Evolutionary conservation across 345 rosid species (phyloP), one percentile per base, ranked within the genome.

Genomic region (Eucalyptus grandis): DNA sequence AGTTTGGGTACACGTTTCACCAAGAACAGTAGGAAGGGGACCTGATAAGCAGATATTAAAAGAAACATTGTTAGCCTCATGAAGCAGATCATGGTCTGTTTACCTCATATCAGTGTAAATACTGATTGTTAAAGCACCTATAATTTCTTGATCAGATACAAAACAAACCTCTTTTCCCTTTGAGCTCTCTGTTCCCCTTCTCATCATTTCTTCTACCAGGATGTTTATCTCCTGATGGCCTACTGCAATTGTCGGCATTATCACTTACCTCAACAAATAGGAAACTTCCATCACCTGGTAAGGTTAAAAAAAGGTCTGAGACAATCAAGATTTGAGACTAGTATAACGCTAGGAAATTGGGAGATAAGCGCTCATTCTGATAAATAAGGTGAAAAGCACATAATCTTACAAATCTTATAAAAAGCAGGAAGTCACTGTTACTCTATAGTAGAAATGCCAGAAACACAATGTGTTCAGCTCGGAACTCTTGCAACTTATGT

Each of bases 221-320:
- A 72, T 37, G 24, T 37, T 72, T 37, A 17, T 72, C 82, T 4
- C 77, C 77, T n/a, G 8, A 65, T 3, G 21, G 37, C 19, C 77
- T n/a, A 2, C 37, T 15, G 21, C 77, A 65, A 65, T 90, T 91
- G 87, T 92, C 94, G 65, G 90, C 93, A 49, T 90, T 89, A 50
- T 95, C 95, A 30, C 17, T 51, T 19, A 65, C 37, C 72, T 65
- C 72, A n/a, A 65, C 72, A 65, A 7, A 65, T 30, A 31, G 72
- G 24, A 69, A 69, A 69, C 22, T 69, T 15, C 81, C 24, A 34
- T 69, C 81, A 69, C 81, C 19, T 34, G 81, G 24, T 34, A 69
- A n/a, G 72, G 72, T 4, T 6, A 30, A 62, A 30, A 65, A 65
- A n/a, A 30, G 34, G 72, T 65, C 34, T 65, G 72, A 65, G 72